These are phyloP conservation scores for Tubosaeta brunneosetosa DNA, from an alignment of 768 basidiomycete genomes.

Conservation along the genomic window DNA sequence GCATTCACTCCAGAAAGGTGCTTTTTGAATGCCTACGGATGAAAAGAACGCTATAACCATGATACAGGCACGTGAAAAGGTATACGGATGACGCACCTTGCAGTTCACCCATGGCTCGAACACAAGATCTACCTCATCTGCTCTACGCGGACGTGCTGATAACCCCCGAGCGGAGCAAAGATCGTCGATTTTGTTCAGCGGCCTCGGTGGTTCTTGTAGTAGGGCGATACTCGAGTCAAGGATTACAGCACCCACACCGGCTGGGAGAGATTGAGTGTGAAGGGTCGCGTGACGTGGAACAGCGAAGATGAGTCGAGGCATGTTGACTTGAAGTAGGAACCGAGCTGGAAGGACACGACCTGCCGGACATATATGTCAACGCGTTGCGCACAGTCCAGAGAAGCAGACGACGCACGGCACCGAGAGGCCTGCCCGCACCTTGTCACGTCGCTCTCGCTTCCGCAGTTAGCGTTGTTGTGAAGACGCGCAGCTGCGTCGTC, in stretches of 20 bases:
- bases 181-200: conserved; percentile 60
- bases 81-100: conserved; percentile 32
- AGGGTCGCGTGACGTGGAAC: conserved; percentile 56
- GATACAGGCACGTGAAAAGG: conserved; percentile 35
- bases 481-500: too few relatives aligned
- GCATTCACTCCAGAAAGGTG: conserved; percentile 59
- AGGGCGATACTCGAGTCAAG: conserved; percentile 82
- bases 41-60: conserved; percentile 1
- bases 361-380: conserved; percentile 21
- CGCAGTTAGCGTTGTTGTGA: too few relatives aligned
- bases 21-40: conserved; percentile 55
- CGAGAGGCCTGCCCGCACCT: conserved; percentile 51
- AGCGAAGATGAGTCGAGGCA: conserved; percentile 65
- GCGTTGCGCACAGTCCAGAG: background rate
- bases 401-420: conserved; percentile 46
- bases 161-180: conserved; percentile 73
- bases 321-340: conserved; percentile 43
- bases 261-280: conserved; percentile 55
- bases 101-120: conserved; percentile 75
- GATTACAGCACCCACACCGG: conserved; percentile 72
- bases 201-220: conserved; percentile 73
- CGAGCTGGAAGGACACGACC: conserved; percentile 51
- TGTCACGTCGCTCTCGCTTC: too few relatives aligned
- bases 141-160: conserved; percentile 85
- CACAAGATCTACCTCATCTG: conserved; percentile 57